A percentile compares a stretch with the other conserved stretches of the same genome.
phyloP scores from a whole-genome alignment of 1,284 basidiomycete species.

The Exobasidium rhododendri region DNA sequence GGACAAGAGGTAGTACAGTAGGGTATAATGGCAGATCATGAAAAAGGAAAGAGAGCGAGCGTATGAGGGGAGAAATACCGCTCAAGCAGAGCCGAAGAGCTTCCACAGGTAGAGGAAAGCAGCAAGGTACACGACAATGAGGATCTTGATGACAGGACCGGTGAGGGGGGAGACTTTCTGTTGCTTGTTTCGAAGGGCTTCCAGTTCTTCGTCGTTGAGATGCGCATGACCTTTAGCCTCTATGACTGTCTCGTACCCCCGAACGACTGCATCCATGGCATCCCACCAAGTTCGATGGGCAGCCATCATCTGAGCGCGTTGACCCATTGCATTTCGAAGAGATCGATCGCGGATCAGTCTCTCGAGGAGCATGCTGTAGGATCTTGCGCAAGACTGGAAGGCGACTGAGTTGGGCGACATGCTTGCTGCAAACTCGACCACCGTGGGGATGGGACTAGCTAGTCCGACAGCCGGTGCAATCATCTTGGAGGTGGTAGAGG shows the following conservation, averaged over 20 bases:
- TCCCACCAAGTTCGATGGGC: conserved; percentile 60
- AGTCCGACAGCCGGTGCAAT: conserved; percentile 17
- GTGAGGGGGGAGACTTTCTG: conserved; percentile 38
- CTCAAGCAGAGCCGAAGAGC: conserved; percentile 17
- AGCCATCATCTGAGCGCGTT: conserved; percentile 55
- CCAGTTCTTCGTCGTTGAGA: conserved; percentile 45
- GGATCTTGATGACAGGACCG: conserved; percentile 32
- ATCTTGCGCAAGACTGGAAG: conserved; percentile 55
- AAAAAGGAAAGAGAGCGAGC: neutral
- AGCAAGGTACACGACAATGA: conserved; percentile 34
- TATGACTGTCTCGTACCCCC: conserved; percentile 59
- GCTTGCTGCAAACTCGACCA: conserved; percentile 49
- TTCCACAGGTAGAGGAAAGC: conserved; percentile 30
- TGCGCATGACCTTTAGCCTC: conserved; percentile 26
- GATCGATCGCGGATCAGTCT: conserved; percentile 53
- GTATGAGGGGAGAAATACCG: neutral
- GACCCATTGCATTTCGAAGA: conserved; percentile 57
- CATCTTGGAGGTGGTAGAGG: neutral
- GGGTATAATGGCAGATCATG: neutral
- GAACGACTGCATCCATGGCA: conserved; percentile 62
- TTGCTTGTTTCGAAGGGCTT: conserved; percentile 41
- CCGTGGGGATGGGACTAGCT: conserved; percentile 28
- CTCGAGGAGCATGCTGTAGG: conserved; percentile 59
- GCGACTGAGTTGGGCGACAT: conserved; percentile 49
- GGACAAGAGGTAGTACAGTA: neutral